Conservation (phyloP, 768 basidiomycete genomes). For the Lentinula raphanica region DNA sequence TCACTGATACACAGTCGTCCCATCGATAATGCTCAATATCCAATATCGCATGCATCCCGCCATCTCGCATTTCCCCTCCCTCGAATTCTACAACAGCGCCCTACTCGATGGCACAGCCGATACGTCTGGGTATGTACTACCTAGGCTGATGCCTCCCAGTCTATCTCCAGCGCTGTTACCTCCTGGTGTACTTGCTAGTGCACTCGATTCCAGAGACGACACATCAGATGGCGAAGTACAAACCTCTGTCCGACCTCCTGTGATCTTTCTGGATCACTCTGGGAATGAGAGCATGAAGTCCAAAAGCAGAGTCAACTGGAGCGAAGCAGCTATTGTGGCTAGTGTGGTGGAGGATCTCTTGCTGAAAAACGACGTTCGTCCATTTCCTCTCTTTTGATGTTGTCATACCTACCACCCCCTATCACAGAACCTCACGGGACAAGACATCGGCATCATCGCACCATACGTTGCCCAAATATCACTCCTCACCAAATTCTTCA, state of each 20-base stretch:
- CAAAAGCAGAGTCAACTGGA: slow-evolving; percentile 70
- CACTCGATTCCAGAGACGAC: not conserved
- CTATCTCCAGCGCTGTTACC: slow-evolving; percentile 3
- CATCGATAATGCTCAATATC: slow-evolving; percentile 87
- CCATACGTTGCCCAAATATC: slow-evolving; percentile 88
- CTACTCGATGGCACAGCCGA: slow-evolving; percentile 76
- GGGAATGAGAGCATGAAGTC: slow-evolving; percentile 63
- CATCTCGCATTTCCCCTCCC: slow-evolving; percentile 82
- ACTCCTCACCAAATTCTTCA: slow-evolving; percentile 63
- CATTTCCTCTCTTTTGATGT: slow-evolving; percentile 8
- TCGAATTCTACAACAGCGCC: slow-evolving; percentile 71
- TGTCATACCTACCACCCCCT: not conserved
- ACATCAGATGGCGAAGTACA: not conserved
- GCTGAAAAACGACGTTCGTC: slow-evolving; percentile 58
- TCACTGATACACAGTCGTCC: slow-evolving; percentile 48
- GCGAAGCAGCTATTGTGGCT: slow-evolving; percentile 74
- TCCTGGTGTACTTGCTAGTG: slow-evolving; percentile 1
- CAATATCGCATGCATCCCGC: slow-evolving; percentile 95
- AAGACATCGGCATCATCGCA: slow-evolving; percentile 87
- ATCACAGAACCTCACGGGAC: slow-evolving; percentile 53
- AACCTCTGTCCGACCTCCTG: slow-evolving; percentile 37
- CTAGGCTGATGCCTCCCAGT: slow-evolving; percentile 54
- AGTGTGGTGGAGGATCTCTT: slow-evolving; percentile 81
- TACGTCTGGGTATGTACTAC: slow-evolving; percentile 35
- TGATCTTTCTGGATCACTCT: slow-evolving; percentile 80